Percentiles rank a stretch among this genome's conserved stretches.
phyloP scores from a whole-genome alignment of 768 basidiomycete species.

The Hortiboletus campestris region DNA sequence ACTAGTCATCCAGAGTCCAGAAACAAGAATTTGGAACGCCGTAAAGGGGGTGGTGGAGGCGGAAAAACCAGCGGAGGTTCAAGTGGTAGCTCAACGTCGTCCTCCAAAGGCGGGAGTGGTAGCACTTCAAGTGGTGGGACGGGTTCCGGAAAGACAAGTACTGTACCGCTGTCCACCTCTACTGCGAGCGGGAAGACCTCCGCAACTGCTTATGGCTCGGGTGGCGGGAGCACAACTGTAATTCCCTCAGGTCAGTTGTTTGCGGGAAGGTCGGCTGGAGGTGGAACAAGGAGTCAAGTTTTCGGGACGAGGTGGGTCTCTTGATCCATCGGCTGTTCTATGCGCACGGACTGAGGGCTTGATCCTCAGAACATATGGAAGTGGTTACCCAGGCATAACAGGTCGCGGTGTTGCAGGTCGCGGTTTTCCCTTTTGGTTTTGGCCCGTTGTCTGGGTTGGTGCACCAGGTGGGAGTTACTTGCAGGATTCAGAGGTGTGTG shows the following conservation, averaged over 20 bases:
- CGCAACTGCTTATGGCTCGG: slow-evolving; percentile 34
- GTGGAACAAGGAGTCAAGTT: slow-evolving; percentile 45
- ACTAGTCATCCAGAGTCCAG: neutral
- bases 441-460: slow-evolving; percentile 56
- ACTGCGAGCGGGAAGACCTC: slow-evolving; percentile 23
- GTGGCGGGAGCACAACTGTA: slow-evolving; percentile 28
- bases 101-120: slow-evolving; percentile 3
- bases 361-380: slow-evolving; percentile 50
- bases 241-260: slow-evolving; percentile 48
- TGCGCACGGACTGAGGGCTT: neutral
- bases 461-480: slow-evolving; percentile 34
- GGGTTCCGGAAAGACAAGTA: neutral
- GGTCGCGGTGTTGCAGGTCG: slow-evolving; percentile 47
- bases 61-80: neutral
- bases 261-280: slow-evolving; percentile 50
- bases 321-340: neutral
- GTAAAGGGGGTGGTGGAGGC: slow-evolving; percentile 35
- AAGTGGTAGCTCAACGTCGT: neutral
- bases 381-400: slow-evolving; percentile 55
- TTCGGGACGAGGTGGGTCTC: slow-evolving; percentile 43
- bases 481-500: slow-evolving; percentile 40
- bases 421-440: slow-evolving; percentile 64
- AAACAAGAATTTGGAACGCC: slow-evolving; percentile 19
- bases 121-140: slow-evolving; percentile 3
- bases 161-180: slow-evolving; percentile 20